phyloP scores from a whole-genome alignment of 257 asterid genomes.

The Catharanthus roseus region DNA sequence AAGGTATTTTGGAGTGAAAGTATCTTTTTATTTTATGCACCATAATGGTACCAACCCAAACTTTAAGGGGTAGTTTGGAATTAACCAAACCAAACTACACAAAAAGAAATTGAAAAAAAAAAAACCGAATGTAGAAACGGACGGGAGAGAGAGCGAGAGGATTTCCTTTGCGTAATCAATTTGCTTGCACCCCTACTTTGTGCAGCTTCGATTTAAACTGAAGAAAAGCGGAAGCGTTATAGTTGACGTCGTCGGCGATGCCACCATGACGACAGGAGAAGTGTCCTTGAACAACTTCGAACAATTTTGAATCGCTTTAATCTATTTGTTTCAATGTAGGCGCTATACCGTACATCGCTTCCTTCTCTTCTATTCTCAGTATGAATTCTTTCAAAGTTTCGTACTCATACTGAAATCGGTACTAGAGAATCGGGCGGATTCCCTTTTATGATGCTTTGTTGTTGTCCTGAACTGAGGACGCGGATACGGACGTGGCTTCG shows the following conservation, averaged over 20 bases:
- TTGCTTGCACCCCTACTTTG: background rate
- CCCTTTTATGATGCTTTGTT: constrained; percentile 54
- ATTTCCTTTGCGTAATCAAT: background rate
- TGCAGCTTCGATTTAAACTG: constrained; percentile 7
- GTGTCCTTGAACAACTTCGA: constrained; percentile 3
- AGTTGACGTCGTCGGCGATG: background rate
- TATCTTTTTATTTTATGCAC: too few species aligned
- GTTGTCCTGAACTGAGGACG: constrained; percentile 52
- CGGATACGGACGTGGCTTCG: constrained; percentile 69
- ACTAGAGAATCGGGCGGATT: background rate
- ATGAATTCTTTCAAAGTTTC: background rate
- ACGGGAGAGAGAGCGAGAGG: background rate
- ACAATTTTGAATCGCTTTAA: background rate
- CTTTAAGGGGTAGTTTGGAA: too few species aligned
- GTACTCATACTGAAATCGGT: background rate
- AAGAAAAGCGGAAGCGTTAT: constrained; percentile 4
- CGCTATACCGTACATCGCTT: background rate
- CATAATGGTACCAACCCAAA: too few species aligned
- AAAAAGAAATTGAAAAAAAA: too few species aligned
- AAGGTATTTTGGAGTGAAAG: too few species aligned
- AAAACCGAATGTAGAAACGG: background rate
- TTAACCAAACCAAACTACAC: too few species aligned
- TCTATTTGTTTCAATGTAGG: constrained; percentile 1
- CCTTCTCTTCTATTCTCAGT: background rate
- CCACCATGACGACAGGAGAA: background rate